Evolutionary conservation across 2,329 filamentous ascomycete species (phyloP).

Genomic region (Microdochium bolleyi): DNA sequence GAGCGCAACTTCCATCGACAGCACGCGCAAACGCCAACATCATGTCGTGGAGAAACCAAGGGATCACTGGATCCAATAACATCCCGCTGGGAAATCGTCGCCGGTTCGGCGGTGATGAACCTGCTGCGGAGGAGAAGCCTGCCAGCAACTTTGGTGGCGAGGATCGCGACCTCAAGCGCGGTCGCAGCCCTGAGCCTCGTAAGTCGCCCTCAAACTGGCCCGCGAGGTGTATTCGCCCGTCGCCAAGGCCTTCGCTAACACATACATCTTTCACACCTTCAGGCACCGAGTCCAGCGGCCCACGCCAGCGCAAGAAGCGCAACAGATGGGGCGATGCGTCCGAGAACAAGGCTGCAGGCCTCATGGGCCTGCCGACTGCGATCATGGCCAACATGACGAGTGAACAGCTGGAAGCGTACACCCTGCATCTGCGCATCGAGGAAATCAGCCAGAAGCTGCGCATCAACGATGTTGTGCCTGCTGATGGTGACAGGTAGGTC

Average conservation of each 20-base stretch:
- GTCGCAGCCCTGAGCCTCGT: constrained; percentile 84
- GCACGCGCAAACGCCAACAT: constrained; percentile 3
- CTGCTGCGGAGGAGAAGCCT: constrained; percentile 19
- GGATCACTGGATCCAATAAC: constrained; percentile 97
- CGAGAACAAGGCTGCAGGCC: constrained; percentile 95
- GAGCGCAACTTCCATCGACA: constrained; percentile 1
- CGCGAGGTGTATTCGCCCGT: background rate
- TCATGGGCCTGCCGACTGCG: constrained; percentile 95
- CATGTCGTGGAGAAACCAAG: constrained; percentile 65
- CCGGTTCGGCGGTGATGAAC: constrained; percentile 57
- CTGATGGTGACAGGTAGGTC: constrained; percentile 86
- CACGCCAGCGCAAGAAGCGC: constrained; percentile 90
- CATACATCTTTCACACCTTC: constrained; percentile 14
- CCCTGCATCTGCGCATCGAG: constrained; percentile 91
- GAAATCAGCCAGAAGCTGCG: constrained; percentile 99
- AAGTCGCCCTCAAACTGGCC: constrained; percentile 20
- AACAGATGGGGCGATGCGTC: constrained; percentile 97
- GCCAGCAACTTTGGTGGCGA: constrained; percentile 28
- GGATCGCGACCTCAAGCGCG: constrained; percentile 64
- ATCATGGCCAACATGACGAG: constrained; percentile 97
- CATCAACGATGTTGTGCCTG: constrained; percentile 97
- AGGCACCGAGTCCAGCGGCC: constrained; percentile 60
- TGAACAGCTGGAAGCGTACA: constrained; percentile 96
- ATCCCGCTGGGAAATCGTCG: constrained; percentile 83
- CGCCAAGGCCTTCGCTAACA: constrained; percentile 11